These are phyloP conservation scores for Neonectria neomacrospora DNA, from an alignment of 2,329 filamentous ascomycete species.

Conservation along the genomic window DNA sequence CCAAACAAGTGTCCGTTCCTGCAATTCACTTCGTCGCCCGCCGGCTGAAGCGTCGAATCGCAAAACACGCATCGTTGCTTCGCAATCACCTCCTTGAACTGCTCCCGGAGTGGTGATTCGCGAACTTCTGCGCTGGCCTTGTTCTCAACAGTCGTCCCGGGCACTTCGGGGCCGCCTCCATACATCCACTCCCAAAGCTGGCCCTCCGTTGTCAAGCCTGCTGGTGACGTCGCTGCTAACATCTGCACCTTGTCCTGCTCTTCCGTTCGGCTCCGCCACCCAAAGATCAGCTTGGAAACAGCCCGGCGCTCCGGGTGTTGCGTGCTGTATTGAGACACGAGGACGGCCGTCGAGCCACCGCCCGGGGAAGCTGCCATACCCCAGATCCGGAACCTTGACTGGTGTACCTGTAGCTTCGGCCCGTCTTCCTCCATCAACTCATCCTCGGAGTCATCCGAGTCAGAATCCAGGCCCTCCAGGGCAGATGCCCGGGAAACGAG, in stretches of 20 bases:
- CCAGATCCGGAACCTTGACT: slow-evolving; percentile 64
- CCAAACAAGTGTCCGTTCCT: slow-evolving; percentile 54
- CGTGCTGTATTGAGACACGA: slow-evolving; percentile 61
- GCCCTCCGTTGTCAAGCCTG: slow-evolving; percentile 60
- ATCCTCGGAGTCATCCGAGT: slow-evolving; percentile 48
- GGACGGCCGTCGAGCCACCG: slow-evolving; percentile 61
- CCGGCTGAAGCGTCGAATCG: slow-evolving; percentile 47
- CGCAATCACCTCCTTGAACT: slow-evolving; percentile 52
- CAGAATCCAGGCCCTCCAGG: slow-evolving; percentile 50
- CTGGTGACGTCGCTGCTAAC: slow-evolving; percentile 6
- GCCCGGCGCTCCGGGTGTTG: slow-evolving; percentile 58
- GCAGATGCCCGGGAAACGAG: slow-evolving; percentile 59
- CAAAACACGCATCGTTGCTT: slow-evolving; percentile 62
- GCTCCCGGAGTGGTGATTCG: slow-evolving; percentile 47
- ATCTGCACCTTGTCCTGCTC: slow-evolving; percentile 9
- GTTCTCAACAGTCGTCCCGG: slow-evolving; percentile 50
- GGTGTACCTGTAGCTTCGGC: slow-evolving; percentile 56
- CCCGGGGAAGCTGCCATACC: slow-evolving; percentile 64
- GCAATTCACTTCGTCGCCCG: slow-evolving; percentile 53
- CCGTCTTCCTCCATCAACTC: slow-evolving; percentile 48
- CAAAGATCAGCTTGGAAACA: slow-evolving; percentile 53
- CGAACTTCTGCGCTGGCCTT: slow-evolving; percentile 29
- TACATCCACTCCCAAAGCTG: slow-evolving; percentile 70
- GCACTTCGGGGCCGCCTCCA: slow-evolving; percentile 59
- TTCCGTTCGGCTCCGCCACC: slow-evolving; percentile 41